Evolutionary conservation across 2,329 filamentous ascomycete species (phyloP).

Genomic region (Stagonosporopsis cucurbitacearum): DNA sequence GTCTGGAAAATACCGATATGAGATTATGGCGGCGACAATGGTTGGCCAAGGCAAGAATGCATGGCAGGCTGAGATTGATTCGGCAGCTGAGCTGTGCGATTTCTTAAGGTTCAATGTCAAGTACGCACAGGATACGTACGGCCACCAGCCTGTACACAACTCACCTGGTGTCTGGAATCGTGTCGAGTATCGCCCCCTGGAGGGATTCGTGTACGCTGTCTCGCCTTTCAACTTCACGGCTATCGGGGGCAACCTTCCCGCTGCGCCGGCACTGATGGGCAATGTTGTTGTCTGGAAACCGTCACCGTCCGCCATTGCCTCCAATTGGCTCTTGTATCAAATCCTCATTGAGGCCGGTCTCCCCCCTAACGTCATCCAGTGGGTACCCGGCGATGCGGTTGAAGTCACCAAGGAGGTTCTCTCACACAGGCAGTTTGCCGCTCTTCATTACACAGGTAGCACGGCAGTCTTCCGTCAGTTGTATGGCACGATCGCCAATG

Average conservation of each 20-base stretch:
- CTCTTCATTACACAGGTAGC: constrained; percentile 94
- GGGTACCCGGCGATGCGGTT: constrained; percentile 86
- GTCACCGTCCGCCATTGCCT: constrained; percentile 86
- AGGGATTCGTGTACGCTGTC: constrained; percentile 94
- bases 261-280: constrained; percentile 83
- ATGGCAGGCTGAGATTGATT: constrained; percentile 99
- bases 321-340: constrained; percentile 88
- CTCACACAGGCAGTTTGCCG: constrained; percentile 79
- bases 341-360: constrained; percentile 91
- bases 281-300: constrained; percentile 98
- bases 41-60: constrained; percentile 97
- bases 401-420: constrained; percentile 81
- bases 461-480: constrained; percentile 89
- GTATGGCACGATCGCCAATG: constrained; percentile 83
- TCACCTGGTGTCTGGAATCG: constrained; percentile 88
- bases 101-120: constrained; percentile 94
- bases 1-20: constrained; percentile 90
- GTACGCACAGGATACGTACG: constrained; percentile 90
- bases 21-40: constrained; percentile 96
- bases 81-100: constrained; percentile 89
- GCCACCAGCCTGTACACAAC: constrained; percentile 84
- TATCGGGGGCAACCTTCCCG: constrained; percentile 85
- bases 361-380: constrained; percentile 89
- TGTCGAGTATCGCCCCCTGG: constrained; percentile 84
- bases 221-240: constrained; percentile 98